These are phyloP conservation scores for Hyaloscypha bicolor DNA, from an alignment of 495 filamentous ascomycete genomes.

Conservation along the genomic window DNA sequence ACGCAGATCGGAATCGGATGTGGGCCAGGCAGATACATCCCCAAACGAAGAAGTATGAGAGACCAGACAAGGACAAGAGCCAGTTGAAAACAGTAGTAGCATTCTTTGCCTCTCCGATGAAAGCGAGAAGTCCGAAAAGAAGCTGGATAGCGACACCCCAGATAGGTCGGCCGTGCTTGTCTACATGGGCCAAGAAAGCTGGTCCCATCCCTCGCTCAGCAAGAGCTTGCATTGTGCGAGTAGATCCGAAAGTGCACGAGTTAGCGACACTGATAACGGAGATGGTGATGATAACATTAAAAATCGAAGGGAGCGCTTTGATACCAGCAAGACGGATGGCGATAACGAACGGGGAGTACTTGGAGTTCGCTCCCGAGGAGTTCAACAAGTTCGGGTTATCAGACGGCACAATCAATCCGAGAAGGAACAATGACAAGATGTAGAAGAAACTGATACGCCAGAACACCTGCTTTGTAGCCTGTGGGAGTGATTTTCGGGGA, in stretches of 20 bases:
- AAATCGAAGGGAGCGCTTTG: constrained; percentile 64
- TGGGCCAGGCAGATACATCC: constrained; percentile 83
- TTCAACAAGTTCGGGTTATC: constrained; percentile 33
- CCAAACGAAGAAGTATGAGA: constrained; percentile 94
- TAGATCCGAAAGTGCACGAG: constrained; percentile 63
- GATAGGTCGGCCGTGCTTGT: constrained; percentile 57
- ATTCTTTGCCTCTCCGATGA: constrained; percentile 48
- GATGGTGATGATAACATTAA: constrained; percentile 71
- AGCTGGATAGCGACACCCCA: constrained; percentile 53
- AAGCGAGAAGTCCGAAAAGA: constrained; percentile 55
- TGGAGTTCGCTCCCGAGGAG: constrained; percentile 44
- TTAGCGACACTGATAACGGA: constrained; percentile 62
- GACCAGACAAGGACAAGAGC: constrained; percentile 88
- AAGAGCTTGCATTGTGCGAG: constrained; percentile 65
- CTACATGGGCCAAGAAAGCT: constrained; percentile 56
- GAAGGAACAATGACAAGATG: constrained; percentile 60
- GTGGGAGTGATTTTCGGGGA: constrained; percentile 75
- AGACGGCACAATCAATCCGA: constrained; percentile 58
- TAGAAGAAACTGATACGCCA: constrained; percentile 91
- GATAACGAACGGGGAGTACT: constrained; percentile 71
- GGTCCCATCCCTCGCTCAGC: constrained; percentile 61
- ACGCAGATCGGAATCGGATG: constrained; percentile 87
- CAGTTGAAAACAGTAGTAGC: constrained; percentile 68
- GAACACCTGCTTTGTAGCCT: constrained; percentile 79
- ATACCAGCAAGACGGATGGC: constrained; percentile 67